A percentile compares a stretch with the other conserved stretches of the same genome.
These are phyloP conservation scores for Wallacemonas collosoma DNA, from an alignment of 208 protist genomes.

Conservation along the genomic window DNA sequence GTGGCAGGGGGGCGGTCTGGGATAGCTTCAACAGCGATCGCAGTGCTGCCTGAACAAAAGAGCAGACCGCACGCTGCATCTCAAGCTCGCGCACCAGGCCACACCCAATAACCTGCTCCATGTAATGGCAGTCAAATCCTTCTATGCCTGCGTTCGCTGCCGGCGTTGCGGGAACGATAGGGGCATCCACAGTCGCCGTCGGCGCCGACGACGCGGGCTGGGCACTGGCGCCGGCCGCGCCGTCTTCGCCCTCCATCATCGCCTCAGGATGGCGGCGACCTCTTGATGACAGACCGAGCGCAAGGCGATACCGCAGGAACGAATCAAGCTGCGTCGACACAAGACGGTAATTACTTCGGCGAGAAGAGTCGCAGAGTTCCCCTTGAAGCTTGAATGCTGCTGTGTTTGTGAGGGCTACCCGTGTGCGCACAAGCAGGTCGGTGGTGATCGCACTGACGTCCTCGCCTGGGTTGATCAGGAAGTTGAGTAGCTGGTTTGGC, in stretches of 20 bases:
- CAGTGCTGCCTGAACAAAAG: constrained; percentile 74
- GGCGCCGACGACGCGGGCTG: neutral
- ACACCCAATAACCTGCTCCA: constrained; percentile 72
- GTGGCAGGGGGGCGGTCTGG: neutral
- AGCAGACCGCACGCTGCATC: constrained; percentile 71
- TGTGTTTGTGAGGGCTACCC: constrained; percentile 50
- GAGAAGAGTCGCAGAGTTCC: constrained; percentile 38
- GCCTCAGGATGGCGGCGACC: neutral
- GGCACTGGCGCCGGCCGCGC: neutral
- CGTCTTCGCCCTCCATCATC: neutral
- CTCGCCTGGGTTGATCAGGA: constrained; percentile 55
- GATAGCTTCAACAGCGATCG: constrained; percentile 37
- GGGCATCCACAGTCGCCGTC: constrained; percentile 6
- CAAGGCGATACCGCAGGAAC: constrained; percentile 31
- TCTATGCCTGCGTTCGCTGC: neutral
- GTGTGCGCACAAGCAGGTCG: constrained; percentile 45
- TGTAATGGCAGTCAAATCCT: constrained; percentile 61
- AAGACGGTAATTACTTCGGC: neutral
- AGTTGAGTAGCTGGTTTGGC: constrained; percentile 64
- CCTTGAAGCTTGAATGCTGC: constrained; percentile 69
- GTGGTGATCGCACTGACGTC: constrained; percentile 35
- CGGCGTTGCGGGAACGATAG: neutral
- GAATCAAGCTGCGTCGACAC: constrained; percentile 11
- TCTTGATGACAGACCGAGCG: constrained; percentile 21
- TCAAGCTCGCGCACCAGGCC: constrained; percentile 78